These are phyloP conservation scores for Pythium plurisporium DNA, from an alignment of 352 stramenopile species.

Conservation along the genomic window DNA sequence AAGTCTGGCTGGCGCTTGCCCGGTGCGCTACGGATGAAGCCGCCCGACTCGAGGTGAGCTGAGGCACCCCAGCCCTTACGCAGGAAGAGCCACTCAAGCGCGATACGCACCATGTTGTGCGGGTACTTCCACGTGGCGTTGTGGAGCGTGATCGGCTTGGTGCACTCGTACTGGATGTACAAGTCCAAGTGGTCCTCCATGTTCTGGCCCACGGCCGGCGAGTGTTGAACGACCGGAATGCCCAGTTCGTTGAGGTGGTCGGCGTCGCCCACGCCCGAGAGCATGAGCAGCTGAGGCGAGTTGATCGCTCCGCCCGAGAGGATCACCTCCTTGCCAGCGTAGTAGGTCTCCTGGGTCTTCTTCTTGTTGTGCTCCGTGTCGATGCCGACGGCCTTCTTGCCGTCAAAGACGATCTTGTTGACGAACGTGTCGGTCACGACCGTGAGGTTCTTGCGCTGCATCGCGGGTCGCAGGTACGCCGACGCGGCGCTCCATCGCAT, in stretches of 20 bases:
- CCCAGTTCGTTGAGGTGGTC: slow-evolving; percentile 71
- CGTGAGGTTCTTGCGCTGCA: slow-evolving; percentile 63
- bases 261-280: slow-evolving; percentile 79
- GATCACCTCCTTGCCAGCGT: slow-evolving; percentile 84
- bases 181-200: slow-evolving; percentile 88
- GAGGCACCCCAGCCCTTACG: slow-evolving; percentile 71
- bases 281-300: slow-evolving; percentile 85
- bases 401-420: slow-evolving; percentile 81
- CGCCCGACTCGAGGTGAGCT: slow-evolving; percentile 79
- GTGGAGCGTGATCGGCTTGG: slow-evolving; percentile 86
- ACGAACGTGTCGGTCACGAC: slow-evolving; percentile 82
- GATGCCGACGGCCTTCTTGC: slow-evolving; percentile 72
- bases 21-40: slow-evolving; percentile 78
- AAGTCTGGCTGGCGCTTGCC: slow-evolving; percentile 84
- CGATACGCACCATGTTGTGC: slow-evolving; percentile 85
- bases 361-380: slow-evolving; percentile 61
- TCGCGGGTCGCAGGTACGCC: slow-evolving; percentile 70
- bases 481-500: slow-evolving; percentile 73
- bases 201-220: slow-evolving; percentile 81
- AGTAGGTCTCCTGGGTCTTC: slow-evolving; percentile 43
- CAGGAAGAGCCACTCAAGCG: slow-evolving; percentile 75
- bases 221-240: slow-evolving; percentile 68
- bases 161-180: slow-evolving; percentile 88
- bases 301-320: slow-evolving; percentile 85
- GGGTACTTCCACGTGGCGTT: slow-evolving; percentile 88